These are phyloP conservation scores for Penicillium diatomitis DNA, from an alignment of 495 filamentous ascomycete species.

Conservation along the genomic window DNA sequence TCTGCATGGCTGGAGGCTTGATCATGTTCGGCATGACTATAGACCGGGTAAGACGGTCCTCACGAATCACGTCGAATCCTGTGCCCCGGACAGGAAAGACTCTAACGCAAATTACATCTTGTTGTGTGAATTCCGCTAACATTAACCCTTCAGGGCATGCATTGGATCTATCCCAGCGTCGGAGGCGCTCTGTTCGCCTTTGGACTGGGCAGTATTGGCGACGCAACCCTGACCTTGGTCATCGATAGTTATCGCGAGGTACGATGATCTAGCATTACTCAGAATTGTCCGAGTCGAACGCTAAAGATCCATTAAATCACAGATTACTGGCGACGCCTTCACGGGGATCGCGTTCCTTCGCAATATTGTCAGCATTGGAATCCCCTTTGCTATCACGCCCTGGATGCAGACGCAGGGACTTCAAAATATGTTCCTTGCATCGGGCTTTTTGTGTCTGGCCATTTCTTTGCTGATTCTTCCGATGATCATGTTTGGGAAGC, in stretches of 20 bases:
- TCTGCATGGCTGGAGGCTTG: slow-evolving; percentile 19
- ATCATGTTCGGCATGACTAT: slow-evolving; percentile 30
- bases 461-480: slow-evolving; percentile 12
- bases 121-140: not conserved
- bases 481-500: slow-evolving; percentile 25
- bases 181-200: slow-evolving; percentile 28
- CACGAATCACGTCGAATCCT: not conserved
- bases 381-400: slow-evolving; percentile 26
- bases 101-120: not conserved
- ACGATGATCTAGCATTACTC: not conserved
- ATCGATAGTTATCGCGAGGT: slow-evolving; percentile 30
- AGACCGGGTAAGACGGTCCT: slow-evolving; percentile 12
- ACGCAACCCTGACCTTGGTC: slow-evolving; percentile 25
- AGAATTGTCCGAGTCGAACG: not conserved
- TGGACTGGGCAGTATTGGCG: slow-evolving; percentile 25
- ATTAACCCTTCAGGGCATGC: slow-evolving; percentile 20
- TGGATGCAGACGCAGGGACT: slow-evolving; percentile 22
- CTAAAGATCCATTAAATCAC: not conserved
- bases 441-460: slow-evolving; percentile 22
- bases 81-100: not conserved
- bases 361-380: slow-evolving; percentile 23
- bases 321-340: slow-evolving; percentile 31
- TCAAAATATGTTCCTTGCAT: slow-evolving; percentile 26
- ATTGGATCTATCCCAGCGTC: slow-evolving; percentile 26
- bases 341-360: slow-evolving; percentile 26